phyloP scores from a whole-genome alignment of 1,139 yeast species.

The Magnusiomyces paraingens region DNA sequence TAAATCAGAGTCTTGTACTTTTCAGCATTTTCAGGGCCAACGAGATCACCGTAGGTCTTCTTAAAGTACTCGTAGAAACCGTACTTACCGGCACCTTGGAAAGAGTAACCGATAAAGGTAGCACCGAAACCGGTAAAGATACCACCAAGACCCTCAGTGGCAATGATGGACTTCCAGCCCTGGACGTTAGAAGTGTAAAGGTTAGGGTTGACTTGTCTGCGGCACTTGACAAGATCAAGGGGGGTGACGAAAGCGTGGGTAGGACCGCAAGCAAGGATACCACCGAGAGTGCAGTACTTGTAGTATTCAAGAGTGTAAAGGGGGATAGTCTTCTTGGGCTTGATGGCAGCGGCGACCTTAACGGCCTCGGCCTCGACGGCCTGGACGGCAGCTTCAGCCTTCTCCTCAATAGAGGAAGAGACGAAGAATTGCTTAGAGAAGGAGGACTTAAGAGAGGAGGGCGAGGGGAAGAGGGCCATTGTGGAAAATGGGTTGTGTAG shows the following conservation, averaged over 20 bases:
- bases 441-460: conserved; percentile 33
- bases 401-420: conserved; percentile 16
- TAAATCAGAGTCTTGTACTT: conserved; percentile 68
- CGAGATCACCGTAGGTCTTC: conserved; percentile 59
- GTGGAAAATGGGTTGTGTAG: conserved; percentile 9
- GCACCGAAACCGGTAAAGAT: conserved; percentile 86
- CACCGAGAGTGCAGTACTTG: conserved; percentile 82
- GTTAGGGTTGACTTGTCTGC: conserved; percentile 74
- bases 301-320: conserved; percentile 68
- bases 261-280: conserved; percentile 89
- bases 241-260: conserved; percentile 93
- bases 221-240: conserved; percentile 84
- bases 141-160: conserved; percentile 64
- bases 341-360: conserved; percentile 19
- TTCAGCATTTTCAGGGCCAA: conserved; percentile 58
- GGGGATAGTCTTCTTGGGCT: conserved; percentile 34
- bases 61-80: conserved; percentile 91
- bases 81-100: conserved; percentile 95
- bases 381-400: conserved; percentile 11
- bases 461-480: conserved; percentile 38
- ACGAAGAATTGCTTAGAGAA: conserved; percentile 32
- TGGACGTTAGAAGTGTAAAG: conserved; percentile 69
- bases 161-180: conserved; percentile 70
- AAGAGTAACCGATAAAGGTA: conserved; percentile 81
- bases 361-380: conserved; percentile 4